Evolutionary conservation across 2,329 filamentous ascomycete genomes (phyloP), one percentile per base, ranked within the genome.

Genomic region (Fusarium irregulare): DNA sequence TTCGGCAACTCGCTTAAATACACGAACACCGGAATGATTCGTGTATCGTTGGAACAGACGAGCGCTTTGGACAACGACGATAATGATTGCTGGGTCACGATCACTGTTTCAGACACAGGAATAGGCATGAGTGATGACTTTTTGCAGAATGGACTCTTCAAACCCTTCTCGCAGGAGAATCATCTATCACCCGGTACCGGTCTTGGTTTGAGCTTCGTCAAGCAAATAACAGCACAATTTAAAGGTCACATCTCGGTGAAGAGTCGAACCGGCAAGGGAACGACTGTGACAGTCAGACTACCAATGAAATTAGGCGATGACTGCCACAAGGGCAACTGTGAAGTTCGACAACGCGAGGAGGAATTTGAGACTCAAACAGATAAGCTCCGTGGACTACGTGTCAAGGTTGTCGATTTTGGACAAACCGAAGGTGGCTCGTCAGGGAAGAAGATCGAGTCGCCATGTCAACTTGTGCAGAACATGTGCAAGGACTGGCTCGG

Each of bases 111-210:
- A 0, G 91, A 93, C 70, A 90, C 90, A 0, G 91, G 91, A 2
- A 84, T 84, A 46, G 91, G 91, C 2, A 93, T 93, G 34, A 85
- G 85, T 0, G 81, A 86, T 8, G 87, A 91, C 12, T 93, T 88
- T 67, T 78, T 92, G 13, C 82, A 85, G 21, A 84, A 87, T 11
- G 83, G 85, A 16, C 77, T 92, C 0, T 93, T 89, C 73, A 87
- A 85, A 0, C 88, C 89, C 0, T 92, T 92, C 64, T 78, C 83
- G 0, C 91, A 93, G 66, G 91, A 92, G 71, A 84, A 91, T 49
- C 78, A 81, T 0, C 76, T 92, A 2, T 82, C 85, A 0, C 84
- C 86, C 0, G 90, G 91, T 0, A 87, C 87, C 0, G 90, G 91
- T 0, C 80, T 93, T 0, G 91, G 91, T 0, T 78, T 93, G 30